These are phyloP conservation scores for Neurospora pannonica DNA, from an alignment of 495 filamentous ascomycete genomes.

Conservation along the genomic window DNA sequence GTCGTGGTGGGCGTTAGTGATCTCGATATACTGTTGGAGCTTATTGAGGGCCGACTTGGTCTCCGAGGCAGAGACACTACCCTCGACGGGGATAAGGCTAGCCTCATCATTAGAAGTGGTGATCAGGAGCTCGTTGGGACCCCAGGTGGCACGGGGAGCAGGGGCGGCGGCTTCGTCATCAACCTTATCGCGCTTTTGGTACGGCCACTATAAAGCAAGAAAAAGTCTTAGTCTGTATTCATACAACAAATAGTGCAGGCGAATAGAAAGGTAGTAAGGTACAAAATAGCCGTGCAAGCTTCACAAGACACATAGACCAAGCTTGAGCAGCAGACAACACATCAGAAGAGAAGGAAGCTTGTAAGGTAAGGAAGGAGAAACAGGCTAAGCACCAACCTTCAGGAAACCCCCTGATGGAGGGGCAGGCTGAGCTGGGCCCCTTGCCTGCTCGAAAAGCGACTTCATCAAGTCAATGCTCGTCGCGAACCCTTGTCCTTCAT, in stretches of 20 bases:
- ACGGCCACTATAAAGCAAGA: constrained; percentile 66
- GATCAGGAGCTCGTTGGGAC: constrained; percentile 60
- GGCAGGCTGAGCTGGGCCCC: constrained; percentile 32
- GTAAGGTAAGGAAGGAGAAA: constrained; percentile 58
- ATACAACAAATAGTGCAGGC: constrained; percentile 6
- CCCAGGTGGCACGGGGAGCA: constrained; percentile 62
- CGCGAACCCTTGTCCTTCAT: constrained; percentile 51
- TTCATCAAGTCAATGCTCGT: constrained; percentile 89
- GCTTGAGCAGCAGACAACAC: constrained; percentile 8
- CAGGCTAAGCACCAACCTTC: constrained; percentile 47
- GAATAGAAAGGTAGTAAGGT: constrained; percentile 18
- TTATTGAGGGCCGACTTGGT: constrained; percentile 9
- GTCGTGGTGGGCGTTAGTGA: constrained; percentile 7
- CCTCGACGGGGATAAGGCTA: constrained; percentile 13
- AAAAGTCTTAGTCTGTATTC: constrained; percentile 30
- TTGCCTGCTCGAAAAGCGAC: constrained; percentile 65
- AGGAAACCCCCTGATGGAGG: constrained; percentile 33
- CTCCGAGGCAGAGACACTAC: constrained; percentile 1
- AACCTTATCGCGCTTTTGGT: constrained; percentile 64
- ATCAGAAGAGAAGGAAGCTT: constrained; percentile 20
- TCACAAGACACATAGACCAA: background rate
- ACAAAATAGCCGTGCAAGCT: constrained; percentile 12
- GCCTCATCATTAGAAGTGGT: constrained; percentile 37
- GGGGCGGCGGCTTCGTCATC: constrained; percentile 50
- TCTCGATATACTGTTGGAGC: constrained; percentile 24